A percentile compares a stretch with the other conserved stretches of the same genome.
Conservation (phyloP, 2,329 filamentous ascomycete genomes). For the Esteya vermicola region DNA sequence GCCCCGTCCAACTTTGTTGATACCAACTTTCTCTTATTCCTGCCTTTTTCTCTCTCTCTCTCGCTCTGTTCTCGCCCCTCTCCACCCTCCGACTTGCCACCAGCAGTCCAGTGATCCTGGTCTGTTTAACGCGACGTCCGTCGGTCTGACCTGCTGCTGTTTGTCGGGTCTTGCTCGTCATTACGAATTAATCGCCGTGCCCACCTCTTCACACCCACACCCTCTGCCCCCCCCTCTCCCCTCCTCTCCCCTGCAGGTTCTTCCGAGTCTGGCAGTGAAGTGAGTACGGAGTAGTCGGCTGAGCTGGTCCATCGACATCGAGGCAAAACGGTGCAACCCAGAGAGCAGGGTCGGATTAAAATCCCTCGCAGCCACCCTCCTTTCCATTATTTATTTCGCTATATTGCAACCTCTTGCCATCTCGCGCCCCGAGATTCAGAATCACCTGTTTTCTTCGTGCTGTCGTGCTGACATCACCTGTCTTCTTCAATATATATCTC, state of each 20-base stretch:
- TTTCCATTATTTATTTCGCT: not conserved
- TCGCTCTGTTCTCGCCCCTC: not conserved
- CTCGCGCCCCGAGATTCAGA: not conserved
- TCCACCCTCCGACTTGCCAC: not conserved
- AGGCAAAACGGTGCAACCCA: not conserved
- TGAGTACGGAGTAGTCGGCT: no score
- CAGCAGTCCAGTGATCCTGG: no score
- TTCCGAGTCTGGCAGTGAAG: no score
- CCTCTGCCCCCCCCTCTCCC: no score
- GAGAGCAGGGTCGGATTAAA: not conserved
- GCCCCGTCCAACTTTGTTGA: not conserved
- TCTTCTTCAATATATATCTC: not conserved
- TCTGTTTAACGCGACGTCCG: conserved; percentile 1
- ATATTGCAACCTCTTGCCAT: not conserved
- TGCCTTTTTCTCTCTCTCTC: not conserved
- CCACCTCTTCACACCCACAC: not conserved
- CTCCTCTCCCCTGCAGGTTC: not conserved
- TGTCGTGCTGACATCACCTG: conserved; percentile 2
- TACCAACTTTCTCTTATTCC: not conserved
- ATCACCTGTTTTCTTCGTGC: conserved; percentile 2
- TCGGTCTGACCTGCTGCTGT: conserved; percentile 1
- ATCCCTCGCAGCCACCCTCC: not conserved
- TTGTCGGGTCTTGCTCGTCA: no score
- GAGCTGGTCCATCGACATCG: not conserved
- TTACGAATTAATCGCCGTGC: no score